Evolutionary conservation across 352 stramenopile genomes (phyloP).

Genomic region (Globisporangium polare): DNA sequence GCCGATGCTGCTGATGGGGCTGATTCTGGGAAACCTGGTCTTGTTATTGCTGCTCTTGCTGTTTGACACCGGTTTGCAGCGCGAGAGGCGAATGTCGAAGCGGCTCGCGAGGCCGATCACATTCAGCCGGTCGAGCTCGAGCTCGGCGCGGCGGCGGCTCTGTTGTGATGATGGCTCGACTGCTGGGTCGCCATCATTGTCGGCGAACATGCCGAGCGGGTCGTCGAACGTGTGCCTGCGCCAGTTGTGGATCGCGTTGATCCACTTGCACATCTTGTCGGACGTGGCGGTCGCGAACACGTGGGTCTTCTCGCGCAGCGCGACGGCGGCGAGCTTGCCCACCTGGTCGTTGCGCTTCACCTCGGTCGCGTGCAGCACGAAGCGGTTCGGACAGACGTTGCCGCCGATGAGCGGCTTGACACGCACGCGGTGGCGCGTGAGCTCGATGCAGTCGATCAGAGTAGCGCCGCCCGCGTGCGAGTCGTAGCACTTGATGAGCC

Average conservation of each 20-base stretch:
- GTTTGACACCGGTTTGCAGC: neutral
- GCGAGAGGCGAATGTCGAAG: conserved; percentile 46
- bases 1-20: conserved; percentile 14
- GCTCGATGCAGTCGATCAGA: conserved; percentile 33
- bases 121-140: conserved; percentile 15
- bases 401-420: conserved; percentile 41
- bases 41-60: conserved; percentile 12
- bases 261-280: conserved; percentile 60
- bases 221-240: conserved; percentile 60
- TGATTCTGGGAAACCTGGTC: conserved; percentile 20
- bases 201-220: conserved; percentile 25
- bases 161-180: conserved; percentile 32
- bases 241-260: conserved; percentile 74
- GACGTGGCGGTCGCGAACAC: conserved; percentile 51
- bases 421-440: conserved; percentile 63
- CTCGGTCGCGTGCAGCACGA: conserved; percentile 44
- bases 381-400: conserved; percentile 65
- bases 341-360: conserved; percentile 49
- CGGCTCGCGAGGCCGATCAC: conserved; percentile 25
- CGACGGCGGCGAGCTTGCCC: conserved; percentile 33
- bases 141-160: conserved; percentile 18
- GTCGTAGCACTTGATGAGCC: conserved; percentile 50
- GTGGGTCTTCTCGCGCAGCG: conserved; percentile 28
- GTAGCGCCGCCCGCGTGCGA: conserved; percentile 26
- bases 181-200: neutral